phyloP scores from a whole-genome alignment of 805 yeast genomes.

The Blastobotrys muscicola region DNA sequence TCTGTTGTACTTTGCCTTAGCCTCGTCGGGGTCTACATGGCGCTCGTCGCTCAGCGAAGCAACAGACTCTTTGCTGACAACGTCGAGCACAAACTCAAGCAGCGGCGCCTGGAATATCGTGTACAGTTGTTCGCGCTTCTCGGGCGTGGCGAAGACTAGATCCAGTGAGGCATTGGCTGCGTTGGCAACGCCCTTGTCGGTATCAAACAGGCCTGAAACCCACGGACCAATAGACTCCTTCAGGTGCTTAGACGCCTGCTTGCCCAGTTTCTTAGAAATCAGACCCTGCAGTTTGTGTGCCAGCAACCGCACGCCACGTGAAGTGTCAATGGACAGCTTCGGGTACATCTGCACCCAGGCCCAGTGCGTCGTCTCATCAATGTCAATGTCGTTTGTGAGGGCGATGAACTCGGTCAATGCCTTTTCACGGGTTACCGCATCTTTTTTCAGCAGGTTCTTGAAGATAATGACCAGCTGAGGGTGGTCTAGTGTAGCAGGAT shows the following conservation, averaged over 20 bases:
- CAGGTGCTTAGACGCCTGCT: conserved; percentile 52
- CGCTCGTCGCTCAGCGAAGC: conserved; percentile 69
- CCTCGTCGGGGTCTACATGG: conserved; percentile 55
- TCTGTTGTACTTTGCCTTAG: conserved; percentile 52
- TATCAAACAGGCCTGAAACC: conserved; percentile 62
- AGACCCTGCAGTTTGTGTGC: conserved; percentile 59
- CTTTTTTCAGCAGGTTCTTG: conserved; percentile 69
- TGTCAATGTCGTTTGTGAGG: conserved; percentile 22
- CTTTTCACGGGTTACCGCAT: conserved; percentile 76
- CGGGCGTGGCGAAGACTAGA: conserved; percentile 47
- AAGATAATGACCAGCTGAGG: conserved; percentile 53
- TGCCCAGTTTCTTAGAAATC: conserved; percentile 43
- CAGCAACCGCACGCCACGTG: conserved; percentile 50
- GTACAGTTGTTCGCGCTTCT: conserved; percentile 51
- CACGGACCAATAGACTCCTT: conserved; percentile 66
- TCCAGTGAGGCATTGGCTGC: conserved; percentile 40
- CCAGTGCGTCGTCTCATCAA: conserved; percentile 55
- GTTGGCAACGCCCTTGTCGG: conserved; percentile 51
- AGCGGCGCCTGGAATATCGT: conserved; percentile 47
- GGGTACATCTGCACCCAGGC: conserved; percentile 70
- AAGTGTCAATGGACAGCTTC: conserved; percentile 62
- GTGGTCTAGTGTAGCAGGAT: conserved; percentile 42
- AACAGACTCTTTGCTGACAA: conserved; percentile 46
- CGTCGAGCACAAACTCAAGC: conserved; percentile 43
- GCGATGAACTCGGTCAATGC: conserved; percentile 50